phyloP scores from a whole-genome alignment of 2,329 filamentous ascomycete genomes.

The Aspergillus nomiae region DNA sequence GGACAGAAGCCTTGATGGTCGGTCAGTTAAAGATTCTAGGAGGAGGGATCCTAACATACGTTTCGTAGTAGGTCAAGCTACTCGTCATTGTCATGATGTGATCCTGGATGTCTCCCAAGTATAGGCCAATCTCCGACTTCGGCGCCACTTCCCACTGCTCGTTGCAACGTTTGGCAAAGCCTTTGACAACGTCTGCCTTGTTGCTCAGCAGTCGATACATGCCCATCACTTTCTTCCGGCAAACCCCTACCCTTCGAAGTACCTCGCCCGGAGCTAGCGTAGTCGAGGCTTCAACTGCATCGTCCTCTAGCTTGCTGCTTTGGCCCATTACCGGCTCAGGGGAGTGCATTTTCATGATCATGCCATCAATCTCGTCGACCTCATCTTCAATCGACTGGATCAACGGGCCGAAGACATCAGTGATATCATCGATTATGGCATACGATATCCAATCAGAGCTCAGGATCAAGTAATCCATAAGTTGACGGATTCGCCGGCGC shows the following conservation, averaged over 20 bases:
- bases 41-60: constrained; percentile 57
- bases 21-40: constrained; percentile 15
- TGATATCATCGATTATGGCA: constrained; percentile 97
- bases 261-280: constrained; percentile 70
- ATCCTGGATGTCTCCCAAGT: constrained; percentile 97
- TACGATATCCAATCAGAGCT: constrained; percentile 98
- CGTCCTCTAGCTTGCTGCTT: constrained; percentile 40
- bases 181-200: constrained; percentile 98
- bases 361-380: constrained; percentile 94
- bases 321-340: constrained; percentile 38
- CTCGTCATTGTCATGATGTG: constrained; percentile 99
- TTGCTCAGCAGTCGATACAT: constrained; percentile 90
- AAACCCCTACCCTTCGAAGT: constrained; percentile 89
- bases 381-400: constrained; percentile 94
- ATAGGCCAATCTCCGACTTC: constrained; percentile 92
- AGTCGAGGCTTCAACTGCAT: constrained; percentile 30
- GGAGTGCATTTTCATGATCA: constrained; percentile 80
- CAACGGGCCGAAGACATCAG: constrained; percentile 89
- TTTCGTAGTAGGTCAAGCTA: constrained; percentile 94
- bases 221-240: constrained; percentile 95
- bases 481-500: constrained; percentile 84
- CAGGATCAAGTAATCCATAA: constrained; percentile 90
- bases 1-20: constrained; percentile 69
- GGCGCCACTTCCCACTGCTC: constrained; percentile 97
- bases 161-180: constrained; percentile 96